Conservation (phyloP, 495 filamentous ascomycete genomes). For the Aspergillus sparsus region DNA sequence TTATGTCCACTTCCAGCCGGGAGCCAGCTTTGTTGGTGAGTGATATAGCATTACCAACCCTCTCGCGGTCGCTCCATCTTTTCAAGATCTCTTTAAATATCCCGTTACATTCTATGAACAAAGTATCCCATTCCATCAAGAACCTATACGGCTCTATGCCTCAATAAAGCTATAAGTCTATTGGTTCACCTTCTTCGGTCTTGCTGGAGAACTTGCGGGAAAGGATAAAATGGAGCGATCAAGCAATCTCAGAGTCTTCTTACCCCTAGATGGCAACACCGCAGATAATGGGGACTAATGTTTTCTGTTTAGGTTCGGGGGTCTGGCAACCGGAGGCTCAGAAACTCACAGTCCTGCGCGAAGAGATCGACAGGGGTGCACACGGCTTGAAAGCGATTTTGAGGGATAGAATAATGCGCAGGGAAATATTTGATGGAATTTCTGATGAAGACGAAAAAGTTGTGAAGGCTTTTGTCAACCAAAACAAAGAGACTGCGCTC, state of each 20-base stretch:
- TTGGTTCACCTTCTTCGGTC: no score
- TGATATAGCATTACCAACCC: conserved; percentile 17
- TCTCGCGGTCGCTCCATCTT: no score
- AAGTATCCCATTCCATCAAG: no score
- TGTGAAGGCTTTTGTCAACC: conserved; percentile 65
- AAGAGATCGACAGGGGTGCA: conserved; percentile 70
- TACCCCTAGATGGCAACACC: neutral
- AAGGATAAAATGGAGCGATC: no score
- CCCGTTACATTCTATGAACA: no score
- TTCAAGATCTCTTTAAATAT: neutral
- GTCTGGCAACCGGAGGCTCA: conserved; percentile 72
- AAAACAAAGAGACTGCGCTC: conserved; percentile 69
- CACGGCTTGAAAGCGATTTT: conserved; percentile 66
- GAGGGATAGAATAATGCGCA: conserved; percentile 55
- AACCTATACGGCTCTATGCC: neutral
- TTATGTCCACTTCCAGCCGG: conserved; percentile 68
- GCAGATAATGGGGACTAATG: conserved; percentile 3
- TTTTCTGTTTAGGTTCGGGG: conserved; percentile 60
- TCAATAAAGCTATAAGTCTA: no score
- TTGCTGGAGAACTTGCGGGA: no score
- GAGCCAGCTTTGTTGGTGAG: conserved; percentile 62
- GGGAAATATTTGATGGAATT: conserved; percentile 61
- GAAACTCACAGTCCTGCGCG: conserved; percentile 63
- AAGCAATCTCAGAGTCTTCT: neutral
- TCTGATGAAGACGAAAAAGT: conserved; percentile 57